Percentiles rank a stretch among this genome's conserved stretches.
Conservation (phyloP, 805 yeast species). For the Metschnikowia shivogae region DNA sequence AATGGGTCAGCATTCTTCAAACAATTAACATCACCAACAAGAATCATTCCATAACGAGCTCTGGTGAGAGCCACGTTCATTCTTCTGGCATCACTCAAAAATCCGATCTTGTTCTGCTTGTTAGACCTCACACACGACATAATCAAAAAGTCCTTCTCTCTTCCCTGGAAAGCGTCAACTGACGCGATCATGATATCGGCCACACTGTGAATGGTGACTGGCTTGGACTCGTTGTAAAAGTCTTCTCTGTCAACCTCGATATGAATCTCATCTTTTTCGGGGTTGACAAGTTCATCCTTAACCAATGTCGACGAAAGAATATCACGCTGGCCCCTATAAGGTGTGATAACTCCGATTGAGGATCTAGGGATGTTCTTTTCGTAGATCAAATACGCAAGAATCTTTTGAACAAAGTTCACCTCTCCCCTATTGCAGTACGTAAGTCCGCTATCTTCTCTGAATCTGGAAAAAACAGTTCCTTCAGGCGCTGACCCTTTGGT, state of each 20-base stretch:
- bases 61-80: slow-evolving; percentile 86
- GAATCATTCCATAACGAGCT: slow-evolving; percentile 73
- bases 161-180: slow-evolving; percentile 57
- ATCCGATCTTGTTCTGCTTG: slow-evolving; percentile 70
- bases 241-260: slow-evolving; percentile 63
- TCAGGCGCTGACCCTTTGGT: slow-evolving; percentile 49
- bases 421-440: slow-evolving; percentile 59
- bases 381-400: slow-evolving; percentile 47
- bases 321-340: slow-evolving; percentile 75
- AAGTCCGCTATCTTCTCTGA: slow-evolving; percentile 49
- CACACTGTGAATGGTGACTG: slow-evolving; percentile 47
- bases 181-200: slow-evolving; percentile 42
- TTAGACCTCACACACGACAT: slow-evolving; percentile 63
- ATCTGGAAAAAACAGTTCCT: slow-evolving; percentile 43
- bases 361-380: slow-evolving; percentile 48
- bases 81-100: slow-evolving; percentile 80
- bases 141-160: slow-evolving; percentile 51
- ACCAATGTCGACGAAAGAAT: slow-evolving; percentile 48
- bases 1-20: slow-evolving; percentile 12
- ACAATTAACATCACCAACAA: slow-evolving; percentile 17
- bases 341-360: slow-evolving; percentile 61
- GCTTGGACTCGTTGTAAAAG: slow-evolving; percentile 41
- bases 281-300: slow-evolving; percentile 53
- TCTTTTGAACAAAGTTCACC: slow-evolving; percentile 42
- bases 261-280: slow-evolving; percentile 42